A percentile compares a stretch with the other conserved stretches of the same genome.
These are phyloP conservation scores for Xylaria sp. DNA, from an alignment of 495 filamentous ascomycete genomes.

Conservation along the genomic window DNA sequence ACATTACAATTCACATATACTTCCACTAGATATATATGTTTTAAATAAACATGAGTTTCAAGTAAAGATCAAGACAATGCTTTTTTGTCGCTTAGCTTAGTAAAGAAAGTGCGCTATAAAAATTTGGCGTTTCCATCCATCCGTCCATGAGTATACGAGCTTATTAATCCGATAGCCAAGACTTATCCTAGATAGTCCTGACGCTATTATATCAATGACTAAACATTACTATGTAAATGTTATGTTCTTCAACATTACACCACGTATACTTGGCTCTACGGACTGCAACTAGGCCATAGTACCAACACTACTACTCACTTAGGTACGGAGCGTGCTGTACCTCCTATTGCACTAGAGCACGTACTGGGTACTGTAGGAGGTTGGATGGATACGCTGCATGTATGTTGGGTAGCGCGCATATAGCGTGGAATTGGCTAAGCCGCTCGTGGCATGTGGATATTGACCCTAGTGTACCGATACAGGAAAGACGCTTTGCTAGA, in stretches of 20 bases:
- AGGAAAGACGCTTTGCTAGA: background rate
- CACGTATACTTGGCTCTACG: background rate
- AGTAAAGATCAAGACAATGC: background rate
- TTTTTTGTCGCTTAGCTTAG: background rate
- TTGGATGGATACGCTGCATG: background rate
- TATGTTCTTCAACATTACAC: background rate
- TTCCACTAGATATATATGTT: too few relatives aligned
- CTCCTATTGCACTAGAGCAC: background rate
- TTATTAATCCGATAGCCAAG: background rate
- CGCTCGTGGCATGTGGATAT: conserved; percentile 20
- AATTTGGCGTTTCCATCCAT: too few relatives aligned
- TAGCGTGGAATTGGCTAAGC: conserved; percentile 11
- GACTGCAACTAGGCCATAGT: background rate
- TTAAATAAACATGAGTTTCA: too few relatives aligned
- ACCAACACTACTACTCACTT: background rate
- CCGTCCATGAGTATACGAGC: conserved; percentile 4
- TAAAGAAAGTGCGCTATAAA: background rate
- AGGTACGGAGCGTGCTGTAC: background rate
- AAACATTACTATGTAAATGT: background rate
- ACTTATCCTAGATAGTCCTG: background rate
- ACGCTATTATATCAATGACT: background rate
- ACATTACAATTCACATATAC: background rate
- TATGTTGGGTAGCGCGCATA: conserved; percentile 7
- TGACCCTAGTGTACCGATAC: background rate
- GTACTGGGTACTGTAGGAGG: background rate